Percentiles rank a stretch among this genome's conserved stretches.
Conservation (phyloP, 2,329 filamentous ascomycete genomes). For the Ophiostoma tasmaniense region DNA sequence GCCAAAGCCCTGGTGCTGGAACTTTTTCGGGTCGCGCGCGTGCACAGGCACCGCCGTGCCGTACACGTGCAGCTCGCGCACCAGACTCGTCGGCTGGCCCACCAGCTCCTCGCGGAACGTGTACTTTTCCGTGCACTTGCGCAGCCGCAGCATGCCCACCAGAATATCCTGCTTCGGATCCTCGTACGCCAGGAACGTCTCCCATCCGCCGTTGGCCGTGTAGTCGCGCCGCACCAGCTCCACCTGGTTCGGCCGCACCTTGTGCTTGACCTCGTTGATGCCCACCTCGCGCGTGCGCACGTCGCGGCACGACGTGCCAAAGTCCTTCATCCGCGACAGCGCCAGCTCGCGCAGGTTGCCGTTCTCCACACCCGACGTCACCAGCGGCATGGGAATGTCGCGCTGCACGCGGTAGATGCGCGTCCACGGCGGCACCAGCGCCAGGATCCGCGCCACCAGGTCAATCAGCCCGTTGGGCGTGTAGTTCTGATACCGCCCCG, state of each 20-base stretch:
- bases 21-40: conserved; percentile 88
- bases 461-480: conserved; percentile 95
- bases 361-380: conserved; percentile 97
- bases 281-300: conserved; percentile 94
- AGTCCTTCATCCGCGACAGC: conserved; percentile 97
- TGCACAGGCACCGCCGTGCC: conserved; percentile 96
- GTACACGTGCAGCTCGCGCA: conserved; percentile 93
- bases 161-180: conserved; percentile 98
- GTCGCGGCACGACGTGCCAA: conserved; percentile 92
- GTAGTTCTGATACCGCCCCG: conserved; percentile 95
- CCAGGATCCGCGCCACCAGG: conserved; percentile 90
- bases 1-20: conserved; percentile 96
- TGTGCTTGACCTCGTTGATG: conserved; percentile 98
- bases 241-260: conserved; percentile 91
- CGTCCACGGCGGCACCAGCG: conserved; percentile 93
- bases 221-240: conserved; percentile 94
- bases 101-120: conserved; percentile 84
- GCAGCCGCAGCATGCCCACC: conserved; percentile 77
- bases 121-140: conserved; percentile 85
- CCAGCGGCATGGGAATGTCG: conserved; percentile 98
- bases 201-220: conserved; percentile 91
- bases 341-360: conserved; percentile 91
- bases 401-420: conserved; percentile 96
- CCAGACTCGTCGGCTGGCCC: conserved; percentile 80
- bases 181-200: conserved; percentile 96